phyloP scores from a whole-genome alignment of 164 flowering plant genomes.

The Pachysandra terminalis region DNA sequence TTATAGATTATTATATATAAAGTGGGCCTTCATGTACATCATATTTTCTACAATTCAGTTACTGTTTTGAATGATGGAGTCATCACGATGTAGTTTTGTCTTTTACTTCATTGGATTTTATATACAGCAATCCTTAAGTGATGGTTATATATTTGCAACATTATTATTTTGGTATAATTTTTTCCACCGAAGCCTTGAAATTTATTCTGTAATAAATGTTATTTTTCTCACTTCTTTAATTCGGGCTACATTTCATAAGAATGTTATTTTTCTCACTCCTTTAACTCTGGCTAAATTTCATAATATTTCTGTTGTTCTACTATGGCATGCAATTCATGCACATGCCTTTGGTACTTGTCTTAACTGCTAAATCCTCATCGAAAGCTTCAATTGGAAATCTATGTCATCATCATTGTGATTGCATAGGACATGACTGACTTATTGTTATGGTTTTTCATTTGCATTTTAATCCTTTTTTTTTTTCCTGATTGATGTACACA shows the following conservation, averaged over 20 bases:
- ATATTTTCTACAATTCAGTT: background rate
- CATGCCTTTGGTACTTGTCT: background rate
- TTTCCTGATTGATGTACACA: conserved; percentile 17
- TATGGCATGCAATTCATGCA: background rate
- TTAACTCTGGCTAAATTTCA: too few species aligned
- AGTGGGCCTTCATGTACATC: background rate
- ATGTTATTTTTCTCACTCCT: too few species aligned
- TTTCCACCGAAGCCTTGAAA: too few species aligned
- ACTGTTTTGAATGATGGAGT: background rate
- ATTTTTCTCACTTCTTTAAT: too few species aligned
- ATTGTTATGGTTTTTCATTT: background rate
- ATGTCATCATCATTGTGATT: background rate
- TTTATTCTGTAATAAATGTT: too few species aligned
- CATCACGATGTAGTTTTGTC: too few species aligned
- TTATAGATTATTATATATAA: background rate
- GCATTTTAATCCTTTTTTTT: conserved; percentile 3
- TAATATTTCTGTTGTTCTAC: background rate
- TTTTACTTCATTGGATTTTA: background rate
- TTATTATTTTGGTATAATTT: too few species aligned
- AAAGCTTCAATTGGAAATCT: background rate
- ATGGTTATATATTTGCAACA: background rate
- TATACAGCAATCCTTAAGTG: too few species aligned
- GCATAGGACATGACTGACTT: background rate
- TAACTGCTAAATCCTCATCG: conserved; percentile 1
- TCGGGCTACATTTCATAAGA: too few species aligned